Conservation (phyloP, 352 stramenopile genomes). For the Globisporangium lucens region DNA sequence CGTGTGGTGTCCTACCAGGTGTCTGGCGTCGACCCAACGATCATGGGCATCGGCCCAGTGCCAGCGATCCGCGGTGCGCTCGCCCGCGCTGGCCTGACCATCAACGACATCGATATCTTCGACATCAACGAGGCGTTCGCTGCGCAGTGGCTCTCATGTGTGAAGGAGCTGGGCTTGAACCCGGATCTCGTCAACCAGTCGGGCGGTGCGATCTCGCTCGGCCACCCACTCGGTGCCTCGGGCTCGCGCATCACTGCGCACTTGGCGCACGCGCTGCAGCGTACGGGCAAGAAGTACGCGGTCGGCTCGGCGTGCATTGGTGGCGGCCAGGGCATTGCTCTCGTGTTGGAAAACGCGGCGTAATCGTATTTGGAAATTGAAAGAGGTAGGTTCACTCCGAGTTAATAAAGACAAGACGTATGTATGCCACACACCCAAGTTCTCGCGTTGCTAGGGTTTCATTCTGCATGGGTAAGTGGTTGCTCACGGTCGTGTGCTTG, state of each 20-base stretch:
- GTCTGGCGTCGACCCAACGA: constrained; percentile 93
- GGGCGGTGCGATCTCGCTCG: constrained; percentile 95
- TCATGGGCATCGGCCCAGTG: constrained; percentile 98
- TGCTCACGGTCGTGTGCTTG: not conserved
- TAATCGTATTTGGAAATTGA: constrained; percentile 26
- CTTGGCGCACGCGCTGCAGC: constrained; percentile 84
- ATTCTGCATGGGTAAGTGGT: not conserved
- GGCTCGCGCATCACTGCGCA: constrained; percentile 92
- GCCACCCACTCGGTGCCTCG: constrained; percentile 95
- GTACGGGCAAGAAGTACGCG: constrained; percentile 90
- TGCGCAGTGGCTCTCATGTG: constrained; percentile 94
- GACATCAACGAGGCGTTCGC: constrained; percentile 99
- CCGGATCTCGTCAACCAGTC: constrained; percentile 91
- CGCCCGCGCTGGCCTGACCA: constrained; percentile 77
- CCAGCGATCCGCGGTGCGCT: constrained; percentile 94
- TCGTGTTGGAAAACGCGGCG: constrained; percentile 92
- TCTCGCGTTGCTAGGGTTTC: not conserved
- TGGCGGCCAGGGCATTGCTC: constrained; percentile 97
- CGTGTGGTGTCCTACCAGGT: constrained; percentile 91
- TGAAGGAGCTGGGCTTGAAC: constrained; percentile 96
- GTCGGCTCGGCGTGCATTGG: constrained; percentile 98
- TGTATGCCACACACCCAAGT: not conserved
- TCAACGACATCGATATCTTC: constrained; percentile 95
- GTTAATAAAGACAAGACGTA: not conserved
- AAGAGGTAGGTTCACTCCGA: constrained; percentile 1